Evolutionary conservation across 1,284 basidiomycete genomes (phyloP).

Genomic region (Laetiporus sulphureus): DNA sequence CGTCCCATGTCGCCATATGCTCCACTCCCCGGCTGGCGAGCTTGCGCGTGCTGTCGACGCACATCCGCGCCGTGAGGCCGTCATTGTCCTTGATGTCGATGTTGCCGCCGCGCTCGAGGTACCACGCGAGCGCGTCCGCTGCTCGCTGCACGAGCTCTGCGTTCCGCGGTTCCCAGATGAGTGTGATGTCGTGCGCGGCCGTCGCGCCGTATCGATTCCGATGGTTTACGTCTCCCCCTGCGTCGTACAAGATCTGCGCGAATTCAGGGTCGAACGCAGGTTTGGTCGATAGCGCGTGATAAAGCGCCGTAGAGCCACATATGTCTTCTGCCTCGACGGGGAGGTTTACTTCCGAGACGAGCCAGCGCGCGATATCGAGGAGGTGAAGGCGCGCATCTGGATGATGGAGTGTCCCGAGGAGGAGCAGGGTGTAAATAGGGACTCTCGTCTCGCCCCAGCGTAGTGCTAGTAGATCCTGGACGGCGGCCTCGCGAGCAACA

Average conservation of each 20-base stretch:
- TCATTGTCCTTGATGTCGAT: slow-evolving; percentile 36
- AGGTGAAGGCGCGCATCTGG: slow-evolving; percentile 18
- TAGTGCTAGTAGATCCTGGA: slow-evolving; percentile 26
- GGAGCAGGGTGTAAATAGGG: slow-evolving; percentile 33
- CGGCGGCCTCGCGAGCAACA: slow-evolving; percentile 15
- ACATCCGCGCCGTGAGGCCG: slow-evolving; percentile 20
- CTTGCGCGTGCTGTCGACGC: slow-evolving; percentile 10
- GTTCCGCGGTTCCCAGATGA: slow-evolving; percentile 24
- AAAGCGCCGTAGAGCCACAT: slow-evolving; percentile 34
- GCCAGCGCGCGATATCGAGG: slow-evolving; percentile 28
- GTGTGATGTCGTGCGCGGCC: slow-evolving; percentile 33
- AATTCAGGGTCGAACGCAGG: slow-evolving; percentile 35
- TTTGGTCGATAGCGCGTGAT: slow-evolving; percentile 35
- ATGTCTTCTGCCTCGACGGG: slow-evolving; percentile 32
- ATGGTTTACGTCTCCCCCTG: slow-evolving; percentile 33
- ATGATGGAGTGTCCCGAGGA: slow-evolving; percentile 22
- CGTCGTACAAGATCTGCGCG: slow-evolving; percentile 34
- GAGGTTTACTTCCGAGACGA: slow-evolving; percentile 28
- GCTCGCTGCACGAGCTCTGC: slow-evolving; percentile 18
- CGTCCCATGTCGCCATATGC: slow-evolving; percentile 14
- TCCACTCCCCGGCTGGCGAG: slow-evolving; percentile 10
- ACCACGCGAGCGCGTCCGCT: slow-evolving; percentile 29
- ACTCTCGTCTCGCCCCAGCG: slow-evolving; percentile 34
- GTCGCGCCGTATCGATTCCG: slow-evolving; percentile 34
- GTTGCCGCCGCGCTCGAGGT: slow-evolving; percentile 36